Evolutionary conservation across 257 asterid genomes (phyloP).

Genomic region (Nicotiana otophora): DNA sequence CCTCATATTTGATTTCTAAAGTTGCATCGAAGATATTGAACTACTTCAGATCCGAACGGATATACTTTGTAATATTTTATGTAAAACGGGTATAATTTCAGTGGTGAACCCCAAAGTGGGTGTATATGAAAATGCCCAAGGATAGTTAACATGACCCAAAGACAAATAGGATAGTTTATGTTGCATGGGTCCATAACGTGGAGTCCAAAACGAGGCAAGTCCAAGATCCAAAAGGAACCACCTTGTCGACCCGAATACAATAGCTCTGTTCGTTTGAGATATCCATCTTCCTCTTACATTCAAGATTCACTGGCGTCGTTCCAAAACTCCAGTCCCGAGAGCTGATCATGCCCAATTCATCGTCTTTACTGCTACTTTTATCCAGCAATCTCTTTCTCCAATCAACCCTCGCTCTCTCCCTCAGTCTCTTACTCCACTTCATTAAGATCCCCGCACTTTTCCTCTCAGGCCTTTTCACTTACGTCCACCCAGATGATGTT

Average conservation of each 20-base stretch:
- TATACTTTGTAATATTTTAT: too few species aligned
- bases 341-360: constrained; percentile 24
- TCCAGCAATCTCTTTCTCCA: constrained; percentile 59
- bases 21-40: too few species aligned
- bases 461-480: constrained; percentile 75
- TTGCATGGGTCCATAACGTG: background rate
- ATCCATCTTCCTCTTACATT: background rate
- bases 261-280: background rate
- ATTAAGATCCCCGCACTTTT: constrained; percentile 66
- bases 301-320: background rate
- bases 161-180: background rate
- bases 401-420: constrained; percentile 41
- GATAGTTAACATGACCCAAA: background rate
- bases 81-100: too few species aligned
- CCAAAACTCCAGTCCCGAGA: background rate
- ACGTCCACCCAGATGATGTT: constrained; percentile 94
- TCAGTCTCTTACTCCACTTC: constrained; percentile 56
- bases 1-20: too few species aligned
- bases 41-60: too few species aligned
- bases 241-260: background rate
- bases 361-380: constrained; percentile 30
- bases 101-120: too few species aligned
- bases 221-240: background rate
- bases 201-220: background rate
- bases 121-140: too few species aligned